phyloP scores from a whole-genome alignment of 306 rosid genomes.

The Trifolium pratense region DNA sequence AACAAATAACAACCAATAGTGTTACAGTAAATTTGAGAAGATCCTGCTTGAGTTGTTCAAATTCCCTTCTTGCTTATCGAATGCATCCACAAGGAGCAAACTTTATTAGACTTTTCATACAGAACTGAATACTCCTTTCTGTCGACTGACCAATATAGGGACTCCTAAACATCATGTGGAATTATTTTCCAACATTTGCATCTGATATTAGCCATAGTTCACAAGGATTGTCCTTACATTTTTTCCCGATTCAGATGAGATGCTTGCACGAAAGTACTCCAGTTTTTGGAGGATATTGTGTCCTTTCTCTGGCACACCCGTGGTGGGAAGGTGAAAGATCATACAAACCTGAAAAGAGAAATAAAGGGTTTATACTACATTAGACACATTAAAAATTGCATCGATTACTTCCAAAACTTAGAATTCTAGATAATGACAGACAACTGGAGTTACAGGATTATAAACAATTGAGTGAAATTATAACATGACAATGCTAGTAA shows the following conservation, averaged over 20 bases:
- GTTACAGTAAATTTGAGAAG: conserved; percentile 56
- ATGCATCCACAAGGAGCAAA: conserved; percentile 64
- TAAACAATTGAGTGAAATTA: conserved; percentile 30
- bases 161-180: conserved; percentile 8
- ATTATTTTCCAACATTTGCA: conserved; percentile 38
- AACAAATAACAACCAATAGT: conserved; percentile 40
- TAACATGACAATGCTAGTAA: conserved; percentile 2
- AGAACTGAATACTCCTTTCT: conserved; percentile 66
- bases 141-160: conserved; percentile 1
- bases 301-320: conserved; percentile 51
- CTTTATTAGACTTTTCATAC: conserved; percentile 53
- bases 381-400: conserved; percentile 21
- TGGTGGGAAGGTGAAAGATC: conserved; percentile 27
- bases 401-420: conserved; percentile 27
- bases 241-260: conserved; percentile 44
- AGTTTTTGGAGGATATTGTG: conserved; percentile 60
- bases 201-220: conserved; percentile 59
- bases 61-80: conserved; percentile 63
- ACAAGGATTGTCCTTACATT: conserved; percentile 55
- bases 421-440: conserved; percentile 8
- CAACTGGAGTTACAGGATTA: conserved; percentile 7
- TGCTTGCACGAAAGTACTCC: conserved; percentile 62
- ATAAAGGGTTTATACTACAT: conserved; percentile 1
- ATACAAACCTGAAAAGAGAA: conserved; percentile 37
- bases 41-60: conserved; percentile 60